phyloP scores from a whole-genome alignment of 2,329 filamentous ascomycete species.

The Dendryphion nanum region DNA sequence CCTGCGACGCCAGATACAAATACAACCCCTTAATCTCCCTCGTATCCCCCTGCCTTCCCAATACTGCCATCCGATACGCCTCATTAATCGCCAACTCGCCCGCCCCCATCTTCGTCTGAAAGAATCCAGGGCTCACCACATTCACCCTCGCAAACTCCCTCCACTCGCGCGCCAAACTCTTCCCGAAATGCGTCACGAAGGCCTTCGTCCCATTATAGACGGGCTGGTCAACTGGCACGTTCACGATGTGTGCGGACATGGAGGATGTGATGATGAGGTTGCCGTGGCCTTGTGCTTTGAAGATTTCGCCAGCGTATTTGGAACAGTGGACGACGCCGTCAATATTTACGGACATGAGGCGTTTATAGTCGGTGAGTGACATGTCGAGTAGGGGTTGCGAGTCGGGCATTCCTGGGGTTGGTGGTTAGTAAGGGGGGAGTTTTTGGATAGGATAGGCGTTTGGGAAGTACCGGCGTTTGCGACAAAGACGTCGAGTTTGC shows the following conservation, averaged over 20 bases:
- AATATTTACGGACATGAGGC: slow-evolving; percentile 66
- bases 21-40: slow-evolving; percentile 80
- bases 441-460: slow-evolving; percentile 23
- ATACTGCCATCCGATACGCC: slow-evolving; percentile 70
- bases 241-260: slow-evolving; percentile 77
- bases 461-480: slow-evolving; percentile 62
- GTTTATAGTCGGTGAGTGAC: slow-evolving; percentile 62
- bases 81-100: slow-evolving; percentile 62
- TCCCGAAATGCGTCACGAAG: slow-evolving; percentile 61
- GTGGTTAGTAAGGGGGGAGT: too few relatives aligned
- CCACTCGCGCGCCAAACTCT: slow-evolving; percentile 65
- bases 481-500: slow-evolving; percentile 63
- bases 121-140: slow-evolving; percentile 64
- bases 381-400: slow-evolving; percentile 57
- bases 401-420: slow-evolving; percentile 48
- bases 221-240: slow-evolving; percentile 68
- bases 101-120: slow-evolving; percentile 63
- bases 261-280: slow-evolving; percentile 63
- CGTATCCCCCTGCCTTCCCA: slow-evolving; percentile 69
- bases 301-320: slow-evolving; percentile 42
- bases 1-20: slow-evolving; percentile 78
- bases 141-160: slow-evolving; percentile 66
- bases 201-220: slow-evolving; percentile 54
- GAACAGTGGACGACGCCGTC: slow-evolving; percentile 56
- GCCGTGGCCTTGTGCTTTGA: slow-evolving; percentile 48